Conservation (phyloP, 768 basidiomycete species). For the Asterophora parasitica region DNA sequence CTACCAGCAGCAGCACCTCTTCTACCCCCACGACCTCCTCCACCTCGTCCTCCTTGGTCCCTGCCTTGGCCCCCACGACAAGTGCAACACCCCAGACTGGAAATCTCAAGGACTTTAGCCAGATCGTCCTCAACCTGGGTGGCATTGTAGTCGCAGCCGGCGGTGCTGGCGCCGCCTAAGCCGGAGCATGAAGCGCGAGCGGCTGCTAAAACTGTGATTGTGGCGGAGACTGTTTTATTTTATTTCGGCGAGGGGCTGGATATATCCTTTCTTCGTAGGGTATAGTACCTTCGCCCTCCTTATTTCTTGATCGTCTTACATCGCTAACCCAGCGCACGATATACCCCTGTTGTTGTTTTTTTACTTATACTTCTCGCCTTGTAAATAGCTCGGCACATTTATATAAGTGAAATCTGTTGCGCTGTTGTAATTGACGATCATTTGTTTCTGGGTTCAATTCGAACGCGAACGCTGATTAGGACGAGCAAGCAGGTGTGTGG, state of each 20-base stretch:
- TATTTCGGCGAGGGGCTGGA: not conserved
- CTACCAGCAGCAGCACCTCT: slow-evolving; percentile 1
- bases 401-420: not conserved
- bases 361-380: not conserved
- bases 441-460: not conserved
- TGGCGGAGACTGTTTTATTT: not conserved
- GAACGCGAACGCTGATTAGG: too few relatives aligned
- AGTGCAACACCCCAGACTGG: slow-evolving; percentile 19
- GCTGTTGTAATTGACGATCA: not conserved
- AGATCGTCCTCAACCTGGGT: slow-evolving; percentile 33
- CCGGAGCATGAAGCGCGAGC: not conserved
- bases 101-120: slow-evolving; percentile 29
- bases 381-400: not conserved
- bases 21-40: slow-evolving; percentile 15
- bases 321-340: not conserved
- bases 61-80: slow-evolving; percentile 3
- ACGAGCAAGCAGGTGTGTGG: too few relatives aligned
- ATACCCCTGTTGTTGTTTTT: not conserved
- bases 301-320: not conserved
- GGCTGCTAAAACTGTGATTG: too few relatives aligned
- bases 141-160: slow-evolving; percentile 26
- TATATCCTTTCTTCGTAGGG: not conserved
- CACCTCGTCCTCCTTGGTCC: slow-evolving; percentile 19
- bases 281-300: not conserved
- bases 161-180: not conserved